Conservation (phyloP, 441 rosid genomes). For the Adansonia rubrostipa region DNA sequence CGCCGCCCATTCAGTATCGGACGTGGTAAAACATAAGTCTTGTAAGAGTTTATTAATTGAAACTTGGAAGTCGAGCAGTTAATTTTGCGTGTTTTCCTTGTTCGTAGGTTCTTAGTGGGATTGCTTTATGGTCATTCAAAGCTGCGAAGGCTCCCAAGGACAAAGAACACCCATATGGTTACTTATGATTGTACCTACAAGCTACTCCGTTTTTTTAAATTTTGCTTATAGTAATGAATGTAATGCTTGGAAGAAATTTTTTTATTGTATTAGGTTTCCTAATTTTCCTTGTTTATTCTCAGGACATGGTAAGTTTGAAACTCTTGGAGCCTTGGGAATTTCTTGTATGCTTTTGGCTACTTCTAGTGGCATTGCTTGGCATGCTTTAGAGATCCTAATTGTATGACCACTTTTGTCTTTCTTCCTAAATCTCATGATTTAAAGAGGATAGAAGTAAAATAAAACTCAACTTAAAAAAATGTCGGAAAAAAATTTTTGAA, state of each 20-base stretch:
- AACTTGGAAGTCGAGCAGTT: conserved; percentile 10
- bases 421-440: neutral
- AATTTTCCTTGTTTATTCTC: conserved; percentile 28
- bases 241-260: neutral
- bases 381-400: conserved; percentile 68
- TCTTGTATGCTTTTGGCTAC: conserved; percentile 92
- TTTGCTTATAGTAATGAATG: neutral
- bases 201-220: conserved; percentile 39
- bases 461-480: neutral
- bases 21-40: conserved; percentile 48
- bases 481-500: neutral
- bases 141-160: conserved; percentile 92
- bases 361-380: conserved; percentile 90
- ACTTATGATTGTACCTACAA: conserved; percentile 50
- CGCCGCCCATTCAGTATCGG: conserved; percentile 72
- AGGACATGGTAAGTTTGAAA: conserved; percentile 96
- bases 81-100: neutral
- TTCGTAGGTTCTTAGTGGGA: conserved; percentile 80
- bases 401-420: conserved; percentile 46
- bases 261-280: neutral
- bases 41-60: neutral
- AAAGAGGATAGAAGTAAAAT: neutral
- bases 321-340: conserved; percentile 91
- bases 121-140: conserved; percentile 82
- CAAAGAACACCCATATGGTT: conserved; percentile 95